Base-by-base conservation (phyloP, 495 filamentous ascomycete genomes). In the Opeltia flavorubescens region DNA sequence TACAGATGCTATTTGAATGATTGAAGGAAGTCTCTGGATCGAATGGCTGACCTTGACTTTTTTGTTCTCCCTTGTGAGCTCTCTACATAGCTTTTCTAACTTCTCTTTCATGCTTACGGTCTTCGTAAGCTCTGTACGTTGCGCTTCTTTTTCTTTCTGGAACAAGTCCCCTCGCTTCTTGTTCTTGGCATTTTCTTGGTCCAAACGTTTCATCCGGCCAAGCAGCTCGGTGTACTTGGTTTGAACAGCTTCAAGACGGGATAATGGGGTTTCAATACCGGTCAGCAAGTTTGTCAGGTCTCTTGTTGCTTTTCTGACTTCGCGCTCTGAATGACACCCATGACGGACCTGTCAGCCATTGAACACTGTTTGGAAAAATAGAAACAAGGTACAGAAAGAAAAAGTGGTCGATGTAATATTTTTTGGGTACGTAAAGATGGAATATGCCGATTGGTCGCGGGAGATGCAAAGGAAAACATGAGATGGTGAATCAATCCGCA, bases 111-210 rank as follows among this genome's bases (percentile, higher is more conserved):
- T 78, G 9, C 78, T 78, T 7, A 82, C 76, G 18, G 84, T 88
- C 62, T 91, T 93, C 62, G 74, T 89, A 44, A 94, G 71, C 61
- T 98, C 91, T 30, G 80, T 81, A 51, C 84, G 78, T 17, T 78
- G 77, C 50, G 84, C 80, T 62, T 98, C 91, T 61, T 93, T 93
- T 52, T 98, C 91, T 62, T 96, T 96, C 65, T 98, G 91, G 47
- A 96, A 61, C 55, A 87, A 83, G 63, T 98, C 91, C 13, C 83
- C 86, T 7, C 87, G 81, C 65, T 95, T 98, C 67, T 94, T 94
- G 57, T 87, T 88, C 66, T 94, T 96, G 33, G 83, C 71, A 56
- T 94, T 85, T 46, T 96, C 91, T 25, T 89, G 83, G 60, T 96
- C 89, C 48, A 93, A 73, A 43, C 86, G 79, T 57, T 94, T 94